These are phyloP conservation scores for Ustilago vetiveriae DNA, from an alignment of 1,284 basidiomycete genomes.

Conservation along the genomic window DNA sequence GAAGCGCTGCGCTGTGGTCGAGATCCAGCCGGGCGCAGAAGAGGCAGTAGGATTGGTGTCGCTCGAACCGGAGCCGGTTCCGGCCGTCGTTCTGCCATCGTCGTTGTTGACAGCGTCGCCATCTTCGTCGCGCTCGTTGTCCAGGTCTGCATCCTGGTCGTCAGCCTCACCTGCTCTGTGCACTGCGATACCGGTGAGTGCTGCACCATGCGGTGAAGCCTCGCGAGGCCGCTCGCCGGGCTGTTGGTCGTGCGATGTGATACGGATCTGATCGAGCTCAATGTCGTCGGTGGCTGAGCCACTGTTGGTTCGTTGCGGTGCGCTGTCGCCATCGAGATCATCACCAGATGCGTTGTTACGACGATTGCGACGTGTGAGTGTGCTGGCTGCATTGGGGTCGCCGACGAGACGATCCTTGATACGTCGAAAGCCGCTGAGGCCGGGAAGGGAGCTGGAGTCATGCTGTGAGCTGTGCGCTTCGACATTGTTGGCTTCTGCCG, in stretches of 20 bases:
- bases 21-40: constrained; percentile 46
- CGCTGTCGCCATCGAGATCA: constrained; percentile 10
- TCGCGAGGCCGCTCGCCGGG: not conserved
- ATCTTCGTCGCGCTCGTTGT: constrained; percentile 9
- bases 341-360: constrained; percentile 14
- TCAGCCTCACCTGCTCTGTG: constrained; percentile 11
- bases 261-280: constrained; percentile 39
- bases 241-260: constrained; percentile 9
- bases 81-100: constrained; percentile 47
- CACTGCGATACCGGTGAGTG: constrained; percentile 16
- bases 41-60: constrained; percentile 57
- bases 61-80: constrained; percentile 44
- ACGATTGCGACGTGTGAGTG: constrained; percentile 33
- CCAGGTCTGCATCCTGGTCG: not conserved
- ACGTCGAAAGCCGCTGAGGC: constrained; percentile 44
- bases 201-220: not conserved
- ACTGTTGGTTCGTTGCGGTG: constrained; percentile 2
- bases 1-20: constrained; percentile 39
- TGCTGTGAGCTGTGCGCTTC: constrained; percentile 40
- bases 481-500: constrained; percentile 18
- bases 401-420: constrained; percentile 45
- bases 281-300: constrained; percentile 26
- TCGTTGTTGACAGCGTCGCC: constrained; percentile 17
- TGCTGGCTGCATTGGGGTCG: constrained; percentile 21
- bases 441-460: constrained; percentile 46